phyloP scores from a whole-genome alignment of 306 rosid species.

The cucumber (Cucumis sativus) region Cucumber_9930_V3 NC_026655.2:191501-192000 shows the following conservation, averaged over 20 bases:
- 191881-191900: slow-evolving; percentile 68
- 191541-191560: slow-evolving; percentile 42
- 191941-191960: slow-evolving; percentile 9
- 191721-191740: too few relatives aligned
- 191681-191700: not conserved
- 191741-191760: slow-evolving; percentile 41
- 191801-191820: slow-evolving; percentile 64
- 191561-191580: slow-evolving; percentile 88
- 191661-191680: too few relatives aligned
- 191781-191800: slow-evolving; percentile 86
- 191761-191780: slow-evolving; percentile 61
- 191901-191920: slow-evolving; percentile 77
- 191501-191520: slow-evolving; percentile 66
- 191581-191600: slow-evolving; percentile 70
- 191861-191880: slow-evolving; percentile 80
- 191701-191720: not conserved
- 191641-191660: too few relatives aligned
- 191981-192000: slow-evolving; percentile 30
- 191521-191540: slow-evolving; percentile 38
- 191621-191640: too few relatives aligned
- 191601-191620: slow-evolving; percentile 80
- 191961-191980: not conserved
- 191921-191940: slow-evolving; percentile 50
- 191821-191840: slow-evolving; percentile 93
- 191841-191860: slow-evolving; percentile 76